These are phyloP conservation scores for Zychaea mexicana DNA, from an alignment of 371 early-diverging fungal genomes.

Conservation along the genomic window DNA sequence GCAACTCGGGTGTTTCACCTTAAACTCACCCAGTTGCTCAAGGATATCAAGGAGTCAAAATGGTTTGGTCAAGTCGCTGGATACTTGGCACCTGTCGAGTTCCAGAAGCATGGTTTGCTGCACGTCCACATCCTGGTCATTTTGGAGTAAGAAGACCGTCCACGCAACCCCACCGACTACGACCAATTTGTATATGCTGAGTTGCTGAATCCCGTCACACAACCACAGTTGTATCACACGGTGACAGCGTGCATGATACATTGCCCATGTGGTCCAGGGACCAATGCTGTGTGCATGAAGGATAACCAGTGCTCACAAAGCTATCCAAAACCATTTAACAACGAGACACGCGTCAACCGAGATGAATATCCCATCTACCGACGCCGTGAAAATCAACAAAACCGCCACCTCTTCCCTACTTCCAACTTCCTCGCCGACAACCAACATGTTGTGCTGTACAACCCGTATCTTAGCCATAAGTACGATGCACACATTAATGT, in stretches of 20 bases:
- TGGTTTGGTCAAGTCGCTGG: neutral
- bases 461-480: neutral
- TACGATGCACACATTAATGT: neutral
- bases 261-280: constrained; percentile 27
- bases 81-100: neutral
- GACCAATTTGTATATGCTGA: constrained; percentile 32
- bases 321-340: neutral
- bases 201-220: constrained; percentile 12
- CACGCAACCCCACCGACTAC: constrained; percentile 20
- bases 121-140: constrained; percentile 34
- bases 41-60: neutral
- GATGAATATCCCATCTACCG: neutral
- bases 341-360: neutral
- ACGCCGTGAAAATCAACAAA: neutral
- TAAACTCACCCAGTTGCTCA: neutral
- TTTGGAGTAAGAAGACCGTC: constrained; percentile 16
- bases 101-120: constrained; percentile 36
- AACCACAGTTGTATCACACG: constrained; percentile 27
- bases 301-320: neutral
- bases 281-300: neutral
- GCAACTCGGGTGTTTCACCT: neutral
- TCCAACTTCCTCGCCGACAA: neutral
- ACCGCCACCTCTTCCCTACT: neutral
- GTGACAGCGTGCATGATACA: constrained; percentile 32
- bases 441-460: neutral